Percentiles rank a stretch among this genome's conserved stretches.
Conservation (phyloP, 768 basidiomycete species). For the Boletus tomentosulus region DNA sequence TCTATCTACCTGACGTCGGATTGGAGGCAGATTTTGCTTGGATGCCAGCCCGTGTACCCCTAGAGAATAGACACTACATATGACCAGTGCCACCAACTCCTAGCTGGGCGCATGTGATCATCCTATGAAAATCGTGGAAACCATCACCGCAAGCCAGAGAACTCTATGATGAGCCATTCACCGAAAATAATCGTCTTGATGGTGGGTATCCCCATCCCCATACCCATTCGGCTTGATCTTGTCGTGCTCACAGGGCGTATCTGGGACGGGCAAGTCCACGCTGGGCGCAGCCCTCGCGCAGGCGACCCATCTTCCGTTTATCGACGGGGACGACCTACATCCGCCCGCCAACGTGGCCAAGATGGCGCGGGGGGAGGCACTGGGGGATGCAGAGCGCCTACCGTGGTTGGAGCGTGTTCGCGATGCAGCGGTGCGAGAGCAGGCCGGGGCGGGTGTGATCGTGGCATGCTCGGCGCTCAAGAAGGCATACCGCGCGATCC, state of each 20-base stretch:
- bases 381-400: slow-evolving; percentile 77
- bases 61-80: background rate
- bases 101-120: background rate
- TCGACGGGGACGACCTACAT: slow-evolving; percentile 90
- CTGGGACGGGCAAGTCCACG: slow-evolving; percentile 69
- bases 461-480: slow-evolving; percentile 87
- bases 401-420: slow-evolving; percentile 84
- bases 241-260: slow-evolving; percentile 54
- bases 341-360: slow-evolving; percentile 78
- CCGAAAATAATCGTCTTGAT: slow-evolving; percentile 45
- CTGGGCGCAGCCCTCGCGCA: slow-evolving; percentile 61
- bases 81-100: no score
- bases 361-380: slow-evolving; percentile 73
- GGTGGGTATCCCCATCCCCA: slow-evolving; percentile 31
- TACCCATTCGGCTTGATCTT: background rate
- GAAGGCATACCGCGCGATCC: slow-evolving; percentile 71
- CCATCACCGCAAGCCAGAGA: background rate
- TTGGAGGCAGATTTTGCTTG: background rate
- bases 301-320: slow-evolving; percentile 63
- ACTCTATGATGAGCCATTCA: background rate
- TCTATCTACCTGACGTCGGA: background rate
- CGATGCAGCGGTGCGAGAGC: slow-evolving; percentile 40
- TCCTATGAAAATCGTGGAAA: background rate
- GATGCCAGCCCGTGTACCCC: background rate
- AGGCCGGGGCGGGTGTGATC: slow-evolving; percentile 50